phyloP scores from a whole-genome alignment of 2,329 filamentous ascomycete genomes.

The Trichoderma sp. region DNA sequence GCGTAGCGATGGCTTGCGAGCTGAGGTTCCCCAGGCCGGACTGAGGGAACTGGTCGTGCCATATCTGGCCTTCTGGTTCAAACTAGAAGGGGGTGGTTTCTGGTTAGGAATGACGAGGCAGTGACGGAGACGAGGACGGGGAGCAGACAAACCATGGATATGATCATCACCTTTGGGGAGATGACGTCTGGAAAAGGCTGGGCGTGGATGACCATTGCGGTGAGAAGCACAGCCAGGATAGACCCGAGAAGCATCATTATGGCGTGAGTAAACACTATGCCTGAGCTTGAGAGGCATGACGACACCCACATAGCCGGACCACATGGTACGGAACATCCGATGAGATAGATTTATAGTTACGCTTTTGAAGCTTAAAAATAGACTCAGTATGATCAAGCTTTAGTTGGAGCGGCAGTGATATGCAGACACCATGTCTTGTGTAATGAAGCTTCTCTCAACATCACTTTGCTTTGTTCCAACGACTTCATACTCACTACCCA shows the following conservation, averaged over 20 bases:
- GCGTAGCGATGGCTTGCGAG: conserved; percentile 54
- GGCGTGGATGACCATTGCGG: not conserved
- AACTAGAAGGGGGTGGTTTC: conserved; percentile 46
- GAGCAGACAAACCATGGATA: conserved; percentile 53
- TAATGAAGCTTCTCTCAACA: not conserved
- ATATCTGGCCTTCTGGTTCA: conserved; percentile 57
- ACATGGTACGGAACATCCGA: not conserved
- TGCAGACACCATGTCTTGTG: not conserved
- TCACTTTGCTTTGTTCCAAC: not conserved
- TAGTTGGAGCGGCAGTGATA: not conserved
- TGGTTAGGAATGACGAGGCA: not conserved
- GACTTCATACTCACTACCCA: not conserved
- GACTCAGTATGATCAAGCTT: not conserved
- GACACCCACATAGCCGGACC: not conserved
- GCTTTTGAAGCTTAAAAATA: conserved; percentile 11
- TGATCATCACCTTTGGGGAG: conserved; percentile 59
- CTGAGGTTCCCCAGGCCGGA: conserved; percentile 52
- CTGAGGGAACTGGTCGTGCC: conserved; percentile 51
- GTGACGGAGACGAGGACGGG: not conserved
- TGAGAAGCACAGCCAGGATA: not conserved
- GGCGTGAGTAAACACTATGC: not conserved
- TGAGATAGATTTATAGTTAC: not conserved
- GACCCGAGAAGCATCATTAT: not conserved
- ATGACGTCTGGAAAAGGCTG: conserved; percentile 28
- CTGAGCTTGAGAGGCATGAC: not conserved